Base-by-base conservation (phyloP, 352 stramenopile species). In the Aphanomyces stellatus region DNA sequence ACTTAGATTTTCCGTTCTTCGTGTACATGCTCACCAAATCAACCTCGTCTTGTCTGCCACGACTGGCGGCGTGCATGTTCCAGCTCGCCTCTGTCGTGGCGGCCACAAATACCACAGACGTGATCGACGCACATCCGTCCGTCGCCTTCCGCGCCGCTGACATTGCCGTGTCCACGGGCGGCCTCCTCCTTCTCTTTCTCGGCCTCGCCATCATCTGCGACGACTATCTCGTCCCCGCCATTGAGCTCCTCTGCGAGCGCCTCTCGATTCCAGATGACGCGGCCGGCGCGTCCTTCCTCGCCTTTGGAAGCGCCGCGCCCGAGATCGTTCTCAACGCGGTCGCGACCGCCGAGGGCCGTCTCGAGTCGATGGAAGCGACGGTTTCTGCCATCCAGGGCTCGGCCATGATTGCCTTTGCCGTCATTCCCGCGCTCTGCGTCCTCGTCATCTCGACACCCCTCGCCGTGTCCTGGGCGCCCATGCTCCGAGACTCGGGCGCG, bases 321-420 rank as follows among this genome's bases (percentile, higher is more conserved):
- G 86, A 95, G 67, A 82, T 95, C 19, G 88, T 91, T 51, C 80
- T 93, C 71, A 95, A 93, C 51, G 83, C 90, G 10, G 86, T 93
- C 34, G 72, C 71, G 22, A 90, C 87, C 4, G 53, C 82, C 74
- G 1, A 72, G 75, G 28, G 81, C 74, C 64, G 90, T 74, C 27
- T 73, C 84, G 48, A 71, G 27, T 59, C 74, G 25, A 71, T 65
- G 62, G 64, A 71, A 31, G 42, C 48, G 37, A 85, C 81, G 41
- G 72, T 95, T 43, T 82, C 83, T 40, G 90, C 86, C 33, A 90
- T 95, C 74, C 78, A 95, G 24, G 87, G 86, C 41, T 91, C 80
- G 42, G 87, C 78, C 55, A 90, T 95, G 60, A 93, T 95, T 63
- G 91, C 90, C 59, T 90, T 95, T 69, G 72, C 89, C 42, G 81